Base-by-base conservation (phyloP, 2,329 filamentous ascomycete genomes). In the Alternaria consortialis region DNA sequence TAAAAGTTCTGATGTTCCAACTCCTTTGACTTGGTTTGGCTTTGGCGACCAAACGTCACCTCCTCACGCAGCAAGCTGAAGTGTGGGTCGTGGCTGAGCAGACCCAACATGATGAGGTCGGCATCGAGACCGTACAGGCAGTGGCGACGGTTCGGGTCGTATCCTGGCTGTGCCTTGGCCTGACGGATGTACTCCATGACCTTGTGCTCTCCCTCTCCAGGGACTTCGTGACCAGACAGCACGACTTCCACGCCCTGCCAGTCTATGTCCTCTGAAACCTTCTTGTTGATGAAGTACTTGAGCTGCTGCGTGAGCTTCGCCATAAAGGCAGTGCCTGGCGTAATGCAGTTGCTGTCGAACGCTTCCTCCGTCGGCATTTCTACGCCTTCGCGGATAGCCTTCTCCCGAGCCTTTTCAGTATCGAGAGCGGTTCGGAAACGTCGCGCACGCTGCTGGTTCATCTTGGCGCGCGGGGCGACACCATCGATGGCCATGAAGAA, bases 401-500 rank as follows among this genome's bases (percentile, higher is more conserved):
- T 97, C 60, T 98, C 93, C 79, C 92, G 91, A 61, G 94, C 93
- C 69, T 88, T 87, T 79, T 99, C 95, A 58, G 88, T 91, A 75
- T 99, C 96, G 52, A 97, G 84, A 40, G 95, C 95, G 25, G 95
- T 98, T 74, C 95, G 88, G 80, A 99, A 99, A 77, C 95, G 91
- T 74, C 95, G 90, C 58, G 95, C 91, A 71, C 95, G 92, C 82
- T 99, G 95, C 81, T 99, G 95, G 80, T 99, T 99, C 95, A 99
- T 99, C 85, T 99, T 99, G 71, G 95, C 95, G 74, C 95, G 91
- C 17, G 95, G 96, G 23, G 95, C 95, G 64, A 99, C 96, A 73
- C 95, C 95, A 75, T 99, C 95, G 67, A 99, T 95, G 52, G 95
- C 96, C 95, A 99, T 99, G 84, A 97, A 99, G 83, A 99, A 99